Percentiles rank a stretch among this genome's conserved stretches.
Conservation (phyloP, 2,329 filamentous ascomycete genomes). For the Aspergillus caelatus region DNA sequence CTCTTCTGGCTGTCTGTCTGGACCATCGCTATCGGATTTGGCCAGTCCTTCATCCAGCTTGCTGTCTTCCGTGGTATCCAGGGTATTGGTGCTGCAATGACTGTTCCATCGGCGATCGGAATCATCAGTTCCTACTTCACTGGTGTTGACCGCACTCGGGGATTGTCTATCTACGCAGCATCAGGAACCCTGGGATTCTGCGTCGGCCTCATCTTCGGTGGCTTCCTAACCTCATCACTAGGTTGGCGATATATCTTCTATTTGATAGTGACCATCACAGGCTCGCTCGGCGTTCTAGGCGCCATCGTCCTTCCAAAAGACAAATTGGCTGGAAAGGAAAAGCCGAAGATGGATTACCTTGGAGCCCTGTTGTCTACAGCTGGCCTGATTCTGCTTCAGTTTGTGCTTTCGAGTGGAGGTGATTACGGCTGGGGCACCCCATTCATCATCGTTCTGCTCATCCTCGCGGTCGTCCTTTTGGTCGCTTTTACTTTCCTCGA, state of each 20-base stretch:
- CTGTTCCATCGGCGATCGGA: constrained; percentile 51
- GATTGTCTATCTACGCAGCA: constrained; percentile 44
- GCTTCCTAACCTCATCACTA: constrained; percentile 42
- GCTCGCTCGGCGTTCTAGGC: constrained; percentile 33
- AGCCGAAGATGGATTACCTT: constrained; percentile 45
- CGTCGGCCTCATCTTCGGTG: constrained; percentile 44
- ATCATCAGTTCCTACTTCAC: constrained; percentile 49
- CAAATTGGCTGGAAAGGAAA: constrained; percentile 32
- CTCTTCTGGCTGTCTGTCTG: constrained; percentile 40
- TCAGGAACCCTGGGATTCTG: constrained; percentile 46
- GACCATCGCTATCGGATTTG: constrained; percentile 43
- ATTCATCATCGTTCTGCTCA: constrained; percentile 48
- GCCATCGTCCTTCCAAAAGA: constrained; percentile 44
- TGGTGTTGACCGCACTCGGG: constrained; percentile 41
- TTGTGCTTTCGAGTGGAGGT: constrained; percentile 50
- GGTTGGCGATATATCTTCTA: constrained; percentile 47
- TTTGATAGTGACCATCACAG: constrained; percentile 38
- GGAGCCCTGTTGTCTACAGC: constrained; percentile 47
- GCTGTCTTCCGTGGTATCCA: constrained; percentile 48
- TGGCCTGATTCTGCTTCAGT: constrained; percentile 48
- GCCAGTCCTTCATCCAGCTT: constrained; percentile 45
- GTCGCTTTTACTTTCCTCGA: constrained; percentile 44
- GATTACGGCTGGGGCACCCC: constrained; percentile 51
- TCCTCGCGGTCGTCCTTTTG: constrained; percentile 43
- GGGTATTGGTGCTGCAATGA: constrained; percentile 51